Percentiles rank a stretch among this genome's conserved stretches.
These are phyloP conservation scores for Tephrocybe rancida DNA, from an alignment of 768 basidiomycete genomes.

Conservation along the genomic window DNA sequence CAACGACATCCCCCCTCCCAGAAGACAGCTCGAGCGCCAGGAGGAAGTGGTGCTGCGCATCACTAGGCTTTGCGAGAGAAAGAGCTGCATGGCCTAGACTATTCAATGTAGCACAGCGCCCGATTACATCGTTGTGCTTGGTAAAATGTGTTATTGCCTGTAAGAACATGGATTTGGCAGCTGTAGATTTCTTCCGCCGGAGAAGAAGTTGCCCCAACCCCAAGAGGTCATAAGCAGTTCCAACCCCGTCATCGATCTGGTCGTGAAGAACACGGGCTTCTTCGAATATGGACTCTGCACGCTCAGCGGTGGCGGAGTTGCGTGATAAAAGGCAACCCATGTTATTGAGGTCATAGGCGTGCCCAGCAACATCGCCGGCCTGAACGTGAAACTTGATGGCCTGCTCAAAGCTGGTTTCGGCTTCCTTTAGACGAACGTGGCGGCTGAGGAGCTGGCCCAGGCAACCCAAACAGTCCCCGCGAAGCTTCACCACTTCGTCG, in stretches of 20 bases:
- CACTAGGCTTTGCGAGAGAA: conserved; percentile 16
- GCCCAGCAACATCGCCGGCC: conserved; percentile 22
- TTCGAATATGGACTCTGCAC: conserved; percentile 17
- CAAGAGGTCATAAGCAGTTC: conserved; percentile 27
- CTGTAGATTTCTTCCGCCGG: conserved; percentile 8
- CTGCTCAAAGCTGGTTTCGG: conserved; percentile 20
- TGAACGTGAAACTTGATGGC: conserved; percentile 24
- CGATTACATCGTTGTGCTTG: conserved; percentile 17
- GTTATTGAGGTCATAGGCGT: conserved; percentile 31
- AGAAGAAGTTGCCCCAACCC: conserved; percentile 23
- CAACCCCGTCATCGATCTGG: conserved; percentile 18
- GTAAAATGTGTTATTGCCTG: conserved; percentile 20
- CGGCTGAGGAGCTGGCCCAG: conserved; percentile 27
- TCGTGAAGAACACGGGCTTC: conserved; percentile 22
- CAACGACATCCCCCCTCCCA: conserved; percentile 18
- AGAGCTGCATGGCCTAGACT: conserved; percentile 23
- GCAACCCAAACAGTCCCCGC: conserved; percentile 29
- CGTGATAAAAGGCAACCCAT: conserved; percentile 22
- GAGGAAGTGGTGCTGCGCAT: conserved; percentile 23
- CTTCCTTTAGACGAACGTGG: conserved; percentile 20
- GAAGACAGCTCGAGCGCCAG: conserved; percentile 18
- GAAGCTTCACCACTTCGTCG: conserved; percentile 15
- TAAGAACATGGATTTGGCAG: not conserved
- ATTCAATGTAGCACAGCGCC: conserved; percentile 25
- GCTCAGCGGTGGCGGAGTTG: not conserved